Percentiles rank a stretch among this genome's conserved stretches.
These are phyloP conservation scores for Vigna reflexopilosa DNA, from an alignment of 306 rosid genomes.

Conservation along the genomic window DNA sequence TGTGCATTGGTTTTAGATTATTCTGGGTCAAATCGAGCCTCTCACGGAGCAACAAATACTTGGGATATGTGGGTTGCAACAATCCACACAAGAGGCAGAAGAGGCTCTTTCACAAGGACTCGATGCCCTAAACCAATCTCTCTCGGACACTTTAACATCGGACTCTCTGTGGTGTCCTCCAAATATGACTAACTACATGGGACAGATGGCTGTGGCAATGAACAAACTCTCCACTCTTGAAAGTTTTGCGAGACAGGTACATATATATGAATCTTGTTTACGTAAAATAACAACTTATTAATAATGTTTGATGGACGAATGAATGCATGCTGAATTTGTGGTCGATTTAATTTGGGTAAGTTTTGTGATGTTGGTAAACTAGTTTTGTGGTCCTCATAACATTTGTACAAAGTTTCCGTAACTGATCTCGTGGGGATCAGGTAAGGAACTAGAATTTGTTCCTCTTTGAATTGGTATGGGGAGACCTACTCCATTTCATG, in stretches of 20 bases:
- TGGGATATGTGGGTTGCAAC: conserved; percentile 88
- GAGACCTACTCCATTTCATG: conserved; percentile 60
- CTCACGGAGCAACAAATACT: conserved; percentile 91
- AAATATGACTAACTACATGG: conserved; percentile 94
- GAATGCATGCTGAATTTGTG: conserved; percentile 41
- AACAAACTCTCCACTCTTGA: conserved; percentile 89
- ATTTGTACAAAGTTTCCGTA: conserved; percentile 36
- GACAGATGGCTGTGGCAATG: conserved; percentile 96
- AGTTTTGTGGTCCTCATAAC: conserved; percentile 50
- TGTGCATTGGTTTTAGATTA: conserved; percentile 52
- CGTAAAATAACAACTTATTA: background rate
- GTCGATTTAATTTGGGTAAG: conserved; percentile 19
- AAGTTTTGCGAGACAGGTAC: conserved; percentile 92
- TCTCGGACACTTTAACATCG: conserved; percentile 76
- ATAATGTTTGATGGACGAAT: conserved; percentile 12
- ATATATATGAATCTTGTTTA: conserved; percentile 29
- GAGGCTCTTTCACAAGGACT: conserved; percentile 93
- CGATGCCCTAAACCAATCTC: conserved; percentile 84
- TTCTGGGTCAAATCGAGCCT: conserved; percentile 78
- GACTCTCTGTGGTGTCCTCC: conserved; percentile 79
- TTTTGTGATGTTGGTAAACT: conserved; percentile 35
- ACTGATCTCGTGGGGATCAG: conserved; percentile 56
- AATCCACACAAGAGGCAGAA: conserved; percentile 88
- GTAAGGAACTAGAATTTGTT: conserved; percentile 57
- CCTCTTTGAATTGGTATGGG: conserved; percentile 54